Base-by-base conservation (phyloP, 2,329 filamentous ascomycete species). In the Orbilia ellipsospora region DNA sequence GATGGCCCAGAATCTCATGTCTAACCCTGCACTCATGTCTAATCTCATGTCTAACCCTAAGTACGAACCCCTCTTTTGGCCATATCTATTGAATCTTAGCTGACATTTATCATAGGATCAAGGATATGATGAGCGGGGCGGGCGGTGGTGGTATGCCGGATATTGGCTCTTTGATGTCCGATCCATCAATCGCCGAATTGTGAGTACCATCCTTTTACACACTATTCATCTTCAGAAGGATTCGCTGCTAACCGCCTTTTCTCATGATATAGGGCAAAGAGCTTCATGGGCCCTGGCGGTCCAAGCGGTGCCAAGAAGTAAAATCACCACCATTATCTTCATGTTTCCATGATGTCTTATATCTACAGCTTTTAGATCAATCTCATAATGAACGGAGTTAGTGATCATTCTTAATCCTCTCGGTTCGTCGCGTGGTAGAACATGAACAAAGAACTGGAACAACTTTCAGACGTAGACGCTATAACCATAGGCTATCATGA, bases 1-100 rank as follows among this genome's bases (percentile, higher is more conserved):
- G 84, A 97, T 98, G 93, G 95, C 95, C 3, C 93, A 97, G 85
- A 97, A 92, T 83, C 84, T 99, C 66, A 98, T 98, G 95, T 92
- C 89, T 84, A 97, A 99, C 84, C 95, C 95, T 0, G 92, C 96
- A 8, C 89, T 94, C 85, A 91, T 98, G 89, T 88, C 86, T 82
- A 95, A 93, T 82, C 84, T 99, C 72, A 97, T 99, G 94, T 93
- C 86, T 86, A 98, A 99, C 85, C 95, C 95, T 2, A 88, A 77
- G 66, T 72, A 65, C n/a, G 72, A 26, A 7, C 13, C 5, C 8
- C 8, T 48, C 44, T 6, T n/a, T 48, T n/a, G 20, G 26, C 18
- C 2, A 13, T 52, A 56, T 12, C 4, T 23, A n/a, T 20, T 42
- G 31, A 42, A 16, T 2, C 3, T 48, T 13, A 10, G 28, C 64